Base-by-base conservation (phyloP, 257 asterid genomes). In the Plectranthus barbatus region DNA sequence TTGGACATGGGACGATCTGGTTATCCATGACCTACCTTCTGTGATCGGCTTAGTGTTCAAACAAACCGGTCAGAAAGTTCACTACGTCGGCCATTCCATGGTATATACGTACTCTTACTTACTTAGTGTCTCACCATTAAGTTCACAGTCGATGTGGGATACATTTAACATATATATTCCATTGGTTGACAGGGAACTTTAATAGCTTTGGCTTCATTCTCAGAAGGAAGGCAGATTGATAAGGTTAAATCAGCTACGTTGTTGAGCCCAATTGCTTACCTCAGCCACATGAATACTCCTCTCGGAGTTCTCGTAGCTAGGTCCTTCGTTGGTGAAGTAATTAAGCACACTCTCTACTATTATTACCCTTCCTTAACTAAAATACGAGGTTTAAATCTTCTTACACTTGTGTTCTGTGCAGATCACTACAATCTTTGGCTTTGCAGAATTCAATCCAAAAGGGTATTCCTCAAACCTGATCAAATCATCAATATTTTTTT, bases 1-100 rank as follows among this genome's bases (percentile, higher is more conserved):
- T 23, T 86, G 95, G 95, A 78, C 95, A 69, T 86, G 95, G 95
- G 95, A 86, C 52, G 89, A 86, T 13, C 64, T 86, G 39, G 86
- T 77, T 19, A 60, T 9, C 24, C 82, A 86, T 53, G 95, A 86
- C 65, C 48, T 86, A 17, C 84, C 89, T 8, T 62, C 87, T 9
- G 66, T 84, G 0, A 62, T 79, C 50, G 75, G 80, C 15, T 61
- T 84, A 23, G 64, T 84, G 10, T 82, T 72, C 82, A 64, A 13
- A 24, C 81, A 78, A 64, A 86, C 87, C 2, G 83, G 80, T 11
- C 92, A 82, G 62, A 80, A 80, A 61, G 40, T 34, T 29, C 86
- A 86, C 78, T 86, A 81, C 50, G 57, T 84, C 0, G 95, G 95
- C 59, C 95, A 86, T 65, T 84, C 95, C 6, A 56, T 84, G 95